A percentile compares a stretch with the other conserved stretches of the same genome.
Evolutionary conservation across 148 eudicot genomes (phyloP).

Genomic region (Silene conica): DNA sequence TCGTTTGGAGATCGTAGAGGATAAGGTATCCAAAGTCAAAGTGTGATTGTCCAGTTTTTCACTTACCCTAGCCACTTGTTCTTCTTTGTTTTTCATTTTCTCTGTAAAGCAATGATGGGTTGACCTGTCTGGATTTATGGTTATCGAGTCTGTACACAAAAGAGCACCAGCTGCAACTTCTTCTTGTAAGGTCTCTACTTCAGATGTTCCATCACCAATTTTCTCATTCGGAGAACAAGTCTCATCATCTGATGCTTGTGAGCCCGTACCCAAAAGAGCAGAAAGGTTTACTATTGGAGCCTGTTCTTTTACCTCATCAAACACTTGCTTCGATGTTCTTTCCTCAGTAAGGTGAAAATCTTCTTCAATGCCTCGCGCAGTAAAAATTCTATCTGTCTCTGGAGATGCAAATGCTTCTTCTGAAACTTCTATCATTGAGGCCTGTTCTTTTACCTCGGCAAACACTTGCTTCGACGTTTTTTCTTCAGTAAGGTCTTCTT

Average conservation of each 20-base stretch:
- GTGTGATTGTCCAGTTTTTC: not conserved
- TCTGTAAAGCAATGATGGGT: conserved; percentile 14
- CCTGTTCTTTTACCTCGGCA: not conserved
- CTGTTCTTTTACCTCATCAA: not conserved
- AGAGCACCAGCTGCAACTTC: conserved; percentile 16
- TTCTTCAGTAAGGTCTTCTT: conserved; percentile 15
- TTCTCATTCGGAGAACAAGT: conserved; percentile 25
- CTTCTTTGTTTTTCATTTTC: not conserved
- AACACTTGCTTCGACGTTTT: conserved; percentile 28
- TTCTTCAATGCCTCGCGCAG: conserved; percentile 14
- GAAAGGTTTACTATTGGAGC: not conserved
- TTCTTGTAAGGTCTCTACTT: conserved; percentile 21
- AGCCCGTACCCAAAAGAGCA: not conserved
- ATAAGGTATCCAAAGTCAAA: not conserved
- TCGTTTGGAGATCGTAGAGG: not conserved
- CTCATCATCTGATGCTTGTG: conserved; percentile 32
- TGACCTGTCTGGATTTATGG: conserved; percentile 13
- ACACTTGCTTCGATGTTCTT: conserved; percentile 27
- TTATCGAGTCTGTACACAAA: conserved; percentile 23
- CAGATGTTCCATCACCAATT: conserved; percentile 21
- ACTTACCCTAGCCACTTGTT: not conserved
- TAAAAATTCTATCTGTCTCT: conserved; percentile 14
- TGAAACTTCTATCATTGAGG: not conserved
- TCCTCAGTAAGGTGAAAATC: conserved; percentile 25
- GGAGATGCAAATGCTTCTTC: conserved; percentile 20